These are phyloP conservation scores for Pichia sp. DNA, from an alignment of 1,139 yeast genomes.

Conservation along the genomic window DNA sequence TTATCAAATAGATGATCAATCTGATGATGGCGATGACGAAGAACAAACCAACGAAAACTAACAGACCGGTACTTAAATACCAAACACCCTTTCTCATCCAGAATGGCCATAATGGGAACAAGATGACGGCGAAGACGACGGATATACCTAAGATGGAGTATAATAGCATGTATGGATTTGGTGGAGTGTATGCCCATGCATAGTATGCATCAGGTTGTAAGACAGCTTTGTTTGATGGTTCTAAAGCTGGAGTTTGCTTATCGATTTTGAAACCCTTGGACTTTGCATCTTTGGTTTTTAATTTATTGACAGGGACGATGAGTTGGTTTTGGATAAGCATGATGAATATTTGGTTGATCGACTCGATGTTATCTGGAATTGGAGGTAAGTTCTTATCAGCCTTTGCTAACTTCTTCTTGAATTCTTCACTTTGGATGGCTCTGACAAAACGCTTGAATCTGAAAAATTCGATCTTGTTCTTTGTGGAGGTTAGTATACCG, in stretches of 20 bases:
- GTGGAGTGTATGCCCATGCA: slow-evolving; percentile 83
- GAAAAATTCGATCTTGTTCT: slow-evolving; percentile 72
- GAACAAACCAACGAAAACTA: slow-evolving; percentile 74
- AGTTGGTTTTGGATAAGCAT: slow-evolving; percentile 71
- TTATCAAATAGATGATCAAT: slow-evolving; percentile 64
- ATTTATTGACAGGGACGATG: slow-evolving; percentile 69
- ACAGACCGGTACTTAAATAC: slow-evolving; percentile 76
- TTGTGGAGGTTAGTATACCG: slow-evolving; percentile 63
- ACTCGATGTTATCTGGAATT: slow-evolving; percentile 42
- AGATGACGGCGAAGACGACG: slow-evolving; percentile 71
- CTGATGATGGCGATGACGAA: slow-evolving; percentile 80
- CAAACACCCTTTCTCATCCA: slow-evolving; percentile 90
- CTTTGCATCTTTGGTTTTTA: slow-evolving; percentile 72
- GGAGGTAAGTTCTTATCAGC: slow-evolving; percentile 51
- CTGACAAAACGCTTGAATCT: slow-evolving; percentile 80
- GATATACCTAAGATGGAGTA: slow-evolving; percentile 64
- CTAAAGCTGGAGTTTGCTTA: slow-evolving; percentile 72
- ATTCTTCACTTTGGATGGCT: slow-evolving; percentile 74
- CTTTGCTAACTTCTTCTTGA: slow-evolving; percentile 53
- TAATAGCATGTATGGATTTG: slow-evolving; percentile 62
- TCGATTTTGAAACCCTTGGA: slow-evolving; percentile 63
- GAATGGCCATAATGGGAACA: slow-evolving; percentile 96
- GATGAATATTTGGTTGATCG: slow-evolving; percentile 62
- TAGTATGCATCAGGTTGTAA: slow-evolving; percentile 78
- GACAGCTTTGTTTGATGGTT: slow-evolving; percentile 64